Base-by-base conservation (phyloP, 2,329 filamentous ascomycete genomes). In the Meredithiella fracta region DNA sequence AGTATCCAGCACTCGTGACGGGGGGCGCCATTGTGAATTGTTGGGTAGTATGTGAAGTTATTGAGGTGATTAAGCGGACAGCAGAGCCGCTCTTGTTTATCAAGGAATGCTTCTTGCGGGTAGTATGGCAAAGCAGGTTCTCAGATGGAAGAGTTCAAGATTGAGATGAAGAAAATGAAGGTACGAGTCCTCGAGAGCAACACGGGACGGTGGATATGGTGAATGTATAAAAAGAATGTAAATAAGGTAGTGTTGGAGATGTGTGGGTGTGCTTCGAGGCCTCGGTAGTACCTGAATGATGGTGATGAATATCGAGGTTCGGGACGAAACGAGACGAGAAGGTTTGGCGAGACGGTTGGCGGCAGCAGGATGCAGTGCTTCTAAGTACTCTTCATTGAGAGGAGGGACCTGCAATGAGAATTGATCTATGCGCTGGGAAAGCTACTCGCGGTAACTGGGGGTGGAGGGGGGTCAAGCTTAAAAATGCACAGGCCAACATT, bases 351-450 rank as follows among this genome's bases (percentile, higher is more conserved):
- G 57, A 55, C 50, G 42, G 42, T 42, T 50, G 53, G 53, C 53
- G 54, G 53, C 57, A 58, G 57, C 57, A 58, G 57, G 57, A 58
- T 58, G 57, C 57, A 42, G 42, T 50, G 49, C 53, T 55, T 49
- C 57, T 58, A 58, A 56, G 53, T 58, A 58, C 55, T 56, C 31
- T 34, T 29, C 47, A 29, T n/a, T 3, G 20, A 51, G 49, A 51
- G 15, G 22, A 42, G 29, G 29, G 51, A 44, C 44, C 44, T 29
- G n/a, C 22, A 23, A 51, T 14, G 7, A 47, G 9, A 20, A 25
- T 37, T 53, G 44, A 26, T 29, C 29, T 29, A 50, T 25, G 51
- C 47, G 37, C 14, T 40, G 23, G 29, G 49, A 47, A n/a, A 47
- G 15, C 23, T 31, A 15, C 22, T 42, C n/a, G 22, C 20, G 47